Evolutionary conservation across 345 rosid species (phyloP).

Genomic region (Brassica carinata): DNA sequence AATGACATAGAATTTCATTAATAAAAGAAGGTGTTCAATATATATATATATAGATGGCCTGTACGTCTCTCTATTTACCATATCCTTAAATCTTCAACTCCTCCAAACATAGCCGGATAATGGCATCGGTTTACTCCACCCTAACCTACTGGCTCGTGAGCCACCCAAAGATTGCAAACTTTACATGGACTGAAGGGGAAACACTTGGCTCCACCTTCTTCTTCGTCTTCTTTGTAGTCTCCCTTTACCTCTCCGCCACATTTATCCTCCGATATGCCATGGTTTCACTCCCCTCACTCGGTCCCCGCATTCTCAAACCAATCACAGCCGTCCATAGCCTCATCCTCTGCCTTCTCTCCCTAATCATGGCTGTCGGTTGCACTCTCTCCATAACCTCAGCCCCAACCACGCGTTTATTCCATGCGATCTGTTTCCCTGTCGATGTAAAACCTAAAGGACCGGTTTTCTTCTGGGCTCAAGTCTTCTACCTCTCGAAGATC

Average conservation of each 20-base stretch:
- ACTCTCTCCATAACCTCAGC: constrained; percentile 47
- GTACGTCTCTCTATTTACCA: not conserved
- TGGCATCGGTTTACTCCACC: not conserved
- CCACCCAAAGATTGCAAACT: constrained; percentile 57
- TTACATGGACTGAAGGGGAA: constrained; percentile 57
- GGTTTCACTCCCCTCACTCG: constrained; percentile 34
- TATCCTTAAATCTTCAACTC: not conserved
- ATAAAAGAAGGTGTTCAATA: too few relatives aligned
- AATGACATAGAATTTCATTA: too few relatives aligned
- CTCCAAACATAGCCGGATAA: not conserved
- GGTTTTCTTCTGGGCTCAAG: constrained; percentile 78
- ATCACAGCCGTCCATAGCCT: constrained; percentile 78
- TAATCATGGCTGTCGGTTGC: constrained; percentile 74
- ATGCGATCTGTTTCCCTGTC: constrained; percentile 55
- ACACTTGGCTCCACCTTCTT: constrained; percentile 59
- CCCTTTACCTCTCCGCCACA: constrained; percentile 55
- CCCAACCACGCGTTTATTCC: not conserved
- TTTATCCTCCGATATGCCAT: constrained; percentile 43
- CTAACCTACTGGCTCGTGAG: constrained; percentile 56
- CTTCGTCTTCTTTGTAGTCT: constrained; percentile 54
- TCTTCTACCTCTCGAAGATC: constrained; percentile 73
- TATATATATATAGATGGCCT: not conserved
- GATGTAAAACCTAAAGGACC: constrained; percentile 50
- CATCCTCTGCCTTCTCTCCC: constrained; percentile 59
- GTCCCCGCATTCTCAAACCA: constrained; percentile 56